phyloP scores from a whole-genome alignment of 352 stramenopile species.

The Phytophthora quininea region DNA sequence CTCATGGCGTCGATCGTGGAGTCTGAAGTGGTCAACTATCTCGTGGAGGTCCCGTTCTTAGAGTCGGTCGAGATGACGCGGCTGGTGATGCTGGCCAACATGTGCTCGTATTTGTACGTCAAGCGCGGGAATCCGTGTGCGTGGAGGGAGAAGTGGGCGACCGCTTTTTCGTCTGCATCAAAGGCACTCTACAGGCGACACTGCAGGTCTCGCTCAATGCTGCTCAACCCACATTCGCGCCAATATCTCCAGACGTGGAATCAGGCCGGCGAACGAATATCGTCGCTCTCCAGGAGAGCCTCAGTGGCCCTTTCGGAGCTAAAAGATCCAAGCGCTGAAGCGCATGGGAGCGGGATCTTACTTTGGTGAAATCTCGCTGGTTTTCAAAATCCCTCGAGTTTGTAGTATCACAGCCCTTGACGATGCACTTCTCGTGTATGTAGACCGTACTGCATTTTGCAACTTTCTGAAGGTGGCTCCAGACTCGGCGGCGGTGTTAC shows the following conservation, averaged over 20 bases:
- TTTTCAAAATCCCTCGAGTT: slow-evolving; percentile 74
- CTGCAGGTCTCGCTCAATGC: slow-evolving; percentile 44
- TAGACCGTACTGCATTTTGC: slow-evolving; percentile 68
- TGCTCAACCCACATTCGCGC: slow-evolving; percentile 30
- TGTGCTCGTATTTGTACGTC: slow-evolving; percentile 75
- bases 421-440: slow-evolving; percentile 70
- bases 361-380: slow-evolving; percentile 77
- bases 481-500: slow-evolving; percentile 50
- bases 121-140: slow-evolving; percentile 55
- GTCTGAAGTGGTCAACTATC: slow-evolving; percentile 69
- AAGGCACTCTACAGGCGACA: slow-evolving; percentile 54
- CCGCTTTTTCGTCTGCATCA: slow-evolving; percentile 76
- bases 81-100: slow-evolving; percentile 63
- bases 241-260: slow-evolving; percentile 4
- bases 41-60: slow-evolving; percentile 72
- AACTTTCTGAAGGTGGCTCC: slow-evolving; percentile 78
- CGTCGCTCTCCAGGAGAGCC: slow-evolving; percentile 16
- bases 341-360: slow-evolving; percentile 59
- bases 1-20: slow-evolving; percentile 70
- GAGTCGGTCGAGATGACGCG: slow-evolving; percentile 62
- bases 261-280: slow-evolving; percentile 20
- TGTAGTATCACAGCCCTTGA: slow-evolving; percentile 67
- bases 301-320: slow-evolving; percentile 12
- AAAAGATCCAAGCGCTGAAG: slow-evolving; percentile 63
- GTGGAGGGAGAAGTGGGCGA: slow-evolving; percentile 66